Evolutionary conservation across 192 early-diverging fungal genomes (phyloP).

Genomic region (Backusella australiensis): DNA sequence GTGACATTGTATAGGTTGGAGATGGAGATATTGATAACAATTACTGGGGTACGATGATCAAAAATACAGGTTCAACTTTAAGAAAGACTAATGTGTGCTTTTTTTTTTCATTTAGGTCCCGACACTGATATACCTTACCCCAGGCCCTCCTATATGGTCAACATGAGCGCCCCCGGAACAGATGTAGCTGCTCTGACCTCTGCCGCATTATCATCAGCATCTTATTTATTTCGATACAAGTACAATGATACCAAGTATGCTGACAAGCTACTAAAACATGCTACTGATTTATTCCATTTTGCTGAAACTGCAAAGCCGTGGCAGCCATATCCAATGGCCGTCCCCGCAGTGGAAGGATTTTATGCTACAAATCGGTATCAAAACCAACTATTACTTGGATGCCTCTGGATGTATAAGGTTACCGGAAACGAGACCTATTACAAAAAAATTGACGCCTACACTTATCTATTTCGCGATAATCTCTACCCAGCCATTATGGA

Average conservation of each 20-base stretch:
- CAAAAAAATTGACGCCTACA: constrained; percentile 30
- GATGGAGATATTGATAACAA: constrained; percentile 37
- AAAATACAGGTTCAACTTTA: neutral
- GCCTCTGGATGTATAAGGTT: constrained; percentile 48
- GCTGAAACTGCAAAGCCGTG: constrained; percentile 42
- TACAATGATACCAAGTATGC: constrained; percentile 42
- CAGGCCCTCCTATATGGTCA: constrained; percentile 41
- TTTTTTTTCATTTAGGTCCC: neutral
- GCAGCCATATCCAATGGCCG: constrained; percentile 27
- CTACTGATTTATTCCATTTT: constrained; percentile 35
- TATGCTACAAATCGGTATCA: constrained; percentile 41
- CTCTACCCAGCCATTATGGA: constrained; percentile 26
- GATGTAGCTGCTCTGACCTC: constrained; percentile 47
- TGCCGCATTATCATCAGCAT: constrained; percentile 45
- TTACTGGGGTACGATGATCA: constrained; percentile 39
- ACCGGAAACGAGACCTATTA: constrained; percentile 38
- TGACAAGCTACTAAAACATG: constrained; percentile 37
- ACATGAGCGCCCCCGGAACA: constrained; percentile 38
- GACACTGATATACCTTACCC: constrained; percentile 36
- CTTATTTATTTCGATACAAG: constrained; percentile 46
- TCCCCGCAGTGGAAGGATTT: constrained; percentile 21
- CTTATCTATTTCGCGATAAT: constrained; percentile 28
- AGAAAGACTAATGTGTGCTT: neutral
- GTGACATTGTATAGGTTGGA: constrained; percentile 26
- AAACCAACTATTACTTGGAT: constrained; percentile 49